Conservation (phyloP, 192 early-diverging fungal genomes). For the Coemansia sp. region DNA sequence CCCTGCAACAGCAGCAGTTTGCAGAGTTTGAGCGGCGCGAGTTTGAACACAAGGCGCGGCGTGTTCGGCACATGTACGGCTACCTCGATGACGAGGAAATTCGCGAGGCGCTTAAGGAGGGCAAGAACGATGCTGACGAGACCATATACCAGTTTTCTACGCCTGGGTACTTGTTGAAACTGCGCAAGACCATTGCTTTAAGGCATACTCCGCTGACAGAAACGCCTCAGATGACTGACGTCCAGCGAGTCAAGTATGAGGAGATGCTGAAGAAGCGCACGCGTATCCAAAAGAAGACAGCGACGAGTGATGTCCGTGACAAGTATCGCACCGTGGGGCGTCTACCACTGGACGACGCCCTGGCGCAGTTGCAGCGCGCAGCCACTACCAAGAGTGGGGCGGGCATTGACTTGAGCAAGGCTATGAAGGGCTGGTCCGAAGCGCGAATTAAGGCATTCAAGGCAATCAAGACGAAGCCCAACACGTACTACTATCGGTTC, state of each 20-base stretch:
- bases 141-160: conserved; percentile 84
- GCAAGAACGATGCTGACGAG: conserved; percentile 85
- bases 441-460: conserved; percentile 92
- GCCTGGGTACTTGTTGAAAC: conserved; percentile 67
- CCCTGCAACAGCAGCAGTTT: conserved; percentile 89
- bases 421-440: conserved; percentile 95
- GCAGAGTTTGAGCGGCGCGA: conserved; percentile 84
- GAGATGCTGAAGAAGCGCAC: conserved; percentile 83
- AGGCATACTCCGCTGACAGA: conserved; percentile 57
- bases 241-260: conserved; percentile 85
- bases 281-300: conserved; percentile 76
- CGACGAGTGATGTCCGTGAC: conserved; percentile 69
- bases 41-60: conserved; percentile 73
- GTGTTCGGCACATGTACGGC: conserved; percentile 74
- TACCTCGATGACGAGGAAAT: conserved; percentile 86
- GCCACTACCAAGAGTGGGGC: conserved; percentile 58
- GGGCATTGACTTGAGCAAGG: conserved; percentile 74
- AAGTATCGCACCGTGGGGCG: conserved; percentile 75
- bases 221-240: conserved; percentile 68
- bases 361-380: conserved; percentile 74
- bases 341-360: conserved; percentile 83
- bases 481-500: conserved; percentile 97
- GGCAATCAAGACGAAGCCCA: conserved; percentile 92
- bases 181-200: conserved; percentile 70
- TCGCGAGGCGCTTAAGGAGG: conserved; percentile 75